Conservation (phyloP, 2,329 filamentous ascomycete genomes). For the Pseudopithomyces chartarum region DNA sequence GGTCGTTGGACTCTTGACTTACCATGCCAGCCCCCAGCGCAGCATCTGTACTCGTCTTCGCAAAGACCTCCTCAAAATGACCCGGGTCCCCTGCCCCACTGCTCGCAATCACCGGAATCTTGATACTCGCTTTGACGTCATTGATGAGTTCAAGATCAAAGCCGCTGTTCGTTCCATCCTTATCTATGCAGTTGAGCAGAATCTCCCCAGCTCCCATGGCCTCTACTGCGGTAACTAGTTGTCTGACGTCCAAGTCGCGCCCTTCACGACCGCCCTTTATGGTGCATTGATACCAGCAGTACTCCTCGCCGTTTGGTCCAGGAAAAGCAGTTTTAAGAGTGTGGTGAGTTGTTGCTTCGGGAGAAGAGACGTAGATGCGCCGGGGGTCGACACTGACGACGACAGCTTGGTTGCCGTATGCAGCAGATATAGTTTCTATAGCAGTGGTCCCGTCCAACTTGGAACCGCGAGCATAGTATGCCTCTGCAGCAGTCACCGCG, state of each 20-base stretch:
- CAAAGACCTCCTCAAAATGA: slow-evolving; percentile 92
- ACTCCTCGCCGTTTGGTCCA: slow-evolving; percentile 76
- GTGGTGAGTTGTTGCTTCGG: slow-evolving; percentile 73
- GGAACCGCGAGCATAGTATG: slow-evolving; percentile 76
- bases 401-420: slow-evolving; percentile 95
- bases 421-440: slow-evolving; percentile 91
- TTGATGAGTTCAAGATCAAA: slow-evolving; percentile 92
- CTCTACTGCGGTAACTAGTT: slow-evolving; percentile 87
- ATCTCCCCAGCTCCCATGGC: slow-evolving; percentile 96
- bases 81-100: slow-evolving; percentile 86
- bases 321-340: slow-evolving; percentile 72
- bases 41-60: slow-evolving; percentile 83
- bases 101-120: slow-evolving; percentile 92
- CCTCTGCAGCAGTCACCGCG: slow-evolving; percentile 89
- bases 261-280: slow-evolving; percentile 94
- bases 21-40: slow-evolving; percentile 93
- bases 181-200: slow-evolving; percentile 95
- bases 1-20: slow-evolving; percentile 37
- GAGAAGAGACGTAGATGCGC: slow-evolving; percentile 78
- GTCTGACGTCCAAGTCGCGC: slow-evolving; percentile 89
- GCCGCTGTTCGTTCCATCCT: slow-evolving; percentile 90
- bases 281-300: slow-evolving; percentile 97
- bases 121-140: slow-evolving; percentile 84
- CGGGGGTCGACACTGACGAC: slow-evolving; percentile 95
- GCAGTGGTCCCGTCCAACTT: slow-evolving; percentile 80